Percentiles rank a stretch among this genome's conserved stretches.
phyloP scores from a whole-genome alignment of 2,329 filamentous ascomycete genomes.

The Leptographium procerum region DNA sequence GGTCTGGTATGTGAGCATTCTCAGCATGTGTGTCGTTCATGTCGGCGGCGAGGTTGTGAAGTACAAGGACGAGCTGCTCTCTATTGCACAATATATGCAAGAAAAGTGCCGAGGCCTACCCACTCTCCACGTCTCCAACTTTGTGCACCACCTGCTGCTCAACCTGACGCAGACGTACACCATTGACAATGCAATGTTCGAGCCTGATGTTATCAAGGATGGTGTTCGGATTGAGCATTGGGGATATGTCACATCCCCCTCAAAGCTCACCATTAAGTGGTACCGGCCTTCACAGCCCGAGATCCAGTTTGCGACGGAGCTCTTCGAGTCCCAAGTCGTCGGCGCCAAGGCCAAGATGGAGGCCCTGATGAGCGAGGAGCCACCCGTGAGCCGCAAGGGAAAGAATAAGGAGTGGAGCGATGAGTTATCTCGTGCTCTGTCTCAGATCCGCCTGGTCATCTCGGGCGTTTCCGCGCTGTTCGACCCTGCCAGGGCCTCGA shows the following conservation, averaged over 20 bases:
- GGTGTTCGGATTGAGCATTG: slow-evolving; percentile 72
- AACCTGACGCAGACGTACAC: slow-evolving; percentile 93
- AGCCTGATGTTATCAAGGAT: slow-evolving; percentile 58
- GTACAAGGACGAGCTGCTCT: slow-evolving; percentile 80
- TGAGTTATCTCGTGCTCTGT: slow-evolving; percentile 81
- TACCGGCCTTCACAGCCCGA: slow-evolving; percentile 73
- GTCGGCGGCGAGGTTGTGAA: slow-evolving; percentile 82
- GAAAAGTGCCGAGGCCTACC: slow-evolving; percentile 87
- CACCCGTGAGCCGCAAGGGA: slow-evolving; percentile 77
- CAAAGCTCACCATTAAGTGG: slow-evolving; percentile 78
- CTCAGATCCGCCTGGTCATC: slow-evolving; percentile 76
- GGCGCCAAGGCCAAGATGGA: slow-evolving; percentile 64
- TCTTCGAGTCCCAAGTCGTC: slow-evolving; percentile 76
- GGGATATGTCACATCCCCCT: slow-evolving; percentile 65
- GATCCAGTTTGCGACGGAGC: slow-evolving; percentile 75
- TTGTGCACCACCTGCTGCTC: slow-evolving; percentile 88
- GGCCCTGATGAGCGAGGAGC: slow-evolving; percentile 68
- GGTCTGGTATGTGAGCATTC: slow-evolving; percentile 93
- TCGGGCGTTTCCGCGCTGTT: slow-evolving; percentile 87
- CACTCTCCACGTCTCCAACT: slow-evolving; percentile 94
- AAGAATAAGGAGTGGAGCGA: slow-evolving; percentile 99
- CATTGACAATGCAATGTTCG: slow-evolving; percentile 78
- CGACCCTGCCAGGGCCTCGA: slow-evolving; percentile 61
- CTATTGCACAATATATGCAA: slow-evolving; percentile 93
- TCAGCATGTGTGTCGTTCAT: slow-evolving; percentile 97